Percentiles rank a stretch among this genome's conserved stretches.
Evolutionary conservation across 345 rosid species (phyloP).

Genomic region (Conringia planisiliqua): DNA sequence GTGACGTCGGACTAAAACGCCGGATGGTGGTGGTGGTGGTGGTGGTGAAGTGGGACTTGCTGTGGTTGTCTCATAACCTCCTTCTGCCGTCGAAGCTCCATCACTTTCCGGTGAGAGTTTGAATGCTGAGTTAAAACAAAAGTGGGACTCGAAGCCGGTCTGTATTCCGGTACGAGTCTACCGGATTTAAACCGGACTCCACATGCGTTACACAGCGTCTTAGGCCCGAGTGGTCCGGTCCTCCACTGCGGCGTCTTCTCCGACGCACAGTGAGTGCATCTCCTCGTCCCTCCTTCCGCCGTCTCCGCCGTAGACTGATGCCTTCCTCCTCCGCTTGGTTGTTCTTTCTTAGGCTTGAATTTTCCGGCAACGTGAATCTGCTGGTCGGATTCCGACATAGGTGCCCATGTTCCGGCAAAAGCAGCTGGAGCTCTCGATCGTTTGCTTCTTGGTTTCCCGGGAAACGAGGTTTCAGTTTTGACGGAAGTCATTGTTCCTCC

Average conservation of each 20-base stretch:
- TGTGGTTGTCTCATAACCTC: slow-evolving; percentile 41
- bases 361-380: slow-evolving; percentile 15
- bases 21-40: slow-evolving; percentile 15
- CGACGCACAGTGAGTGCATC: slow-evolving; percentile 77
- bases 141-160: slow-evolving; percentile 83
- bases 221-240: slow-evolving; percentile 78
- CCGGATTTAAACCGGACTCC: slow-evolving; percentile 87
- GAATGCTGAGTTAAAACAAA: slow-evolving; percentile 77
- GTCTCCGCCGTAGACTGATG: slow-evolving; percentile 8
- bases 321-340: slow-evolving; percentile 34
- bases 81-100: slow-evolving; percentile 80
- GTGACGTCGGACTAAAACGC: slow-evolving; percentile 19
- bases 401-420: slow-evolving; percentile 32
- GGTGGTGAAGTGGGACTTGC: slow-evolving; percentile 36
- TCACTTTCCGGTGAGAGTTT: slow-evolving; percentile 76
- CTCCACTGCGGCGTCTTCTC: slow-evolving; percentile 91
- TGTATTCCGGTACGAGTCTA: slow-evolving; percentile 72
- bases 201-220: slow-evolving; percentile 73
- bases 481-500: slow-evolving; percentile 35
- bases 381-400: slow-evolving; percentile 22
- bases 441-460: slow-evolving; percentile 51
- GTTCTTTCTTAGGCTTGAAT: slow-evolving; percentile 40
- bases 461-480: slow-evolving; percentile 36
- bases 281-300: slow-evolving; percentile 36
- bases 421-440: slow-evolving; percentile 42